Percentiles rank a stretch among this genome's conserved stretches.
Conservation (phyloP, 352 stramenopile species). For the Pythium oligandrum region DNA sequence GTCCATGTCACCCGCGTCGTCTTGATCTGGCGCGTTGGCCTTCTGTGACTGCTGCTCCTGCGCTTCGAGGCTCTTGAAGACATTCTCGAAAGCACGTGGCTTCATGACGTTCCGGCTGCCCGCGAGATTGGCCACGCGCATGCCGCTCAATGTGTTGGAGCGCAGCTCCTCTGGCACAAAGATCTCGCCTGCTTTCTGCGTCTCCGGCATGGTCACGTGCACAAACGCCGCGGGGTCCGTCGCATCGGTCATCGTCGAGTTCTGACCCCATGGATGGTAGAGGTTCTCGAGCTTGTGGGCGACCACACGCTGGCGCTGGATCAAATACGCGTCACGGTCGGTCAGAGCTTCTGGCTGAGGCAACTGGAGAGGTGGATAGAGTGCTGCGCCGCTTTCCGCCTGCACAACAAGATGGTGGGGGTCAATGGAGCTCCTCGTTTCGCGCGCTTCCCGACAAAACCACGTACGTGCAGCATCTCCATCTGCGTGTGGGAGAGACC, state of each 20-base stretch:
- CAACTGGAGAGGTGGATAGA: constrained; percentile 61
- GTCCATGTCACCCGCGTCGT: constrained; percentile 53
- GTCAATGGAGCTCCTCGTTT: too few relatives aligned
- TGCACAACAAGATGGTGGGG: too few relatives aligned
- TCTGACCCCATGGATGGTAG: constrained; percentile 55
- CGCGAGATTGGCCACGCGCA: constrained; percentile 18
- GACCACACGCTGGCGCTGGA: constrained; percentile 61
- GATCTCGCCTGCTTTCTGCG: constrained; percentile 44
- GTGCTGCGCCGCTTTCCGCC: constrained; percentile 35
- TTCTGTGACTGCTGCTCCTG: constrained; percentile 59
- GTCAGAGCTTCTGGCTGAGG: constrained; percentile 53
- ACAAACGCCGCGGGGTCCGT: constrained; percentile 43
- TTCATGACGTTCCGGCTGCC: constrained; percentile 47
- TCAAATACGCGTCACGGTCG: constrained; percentile 57
- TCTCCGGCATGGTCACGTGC: constrained; percentile 58
- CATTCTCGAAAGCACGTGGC: constrained; percentile 57
- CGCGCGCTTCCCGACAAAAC: too few relatives aligned
- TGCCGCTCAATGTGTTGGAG: constrained; percentile 48
- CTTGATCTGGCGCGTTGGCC: constrained; percentile 33
- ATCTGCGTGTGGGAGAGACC: constrained; percentile 66
- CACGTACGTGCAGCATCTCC: constrained; percentile 56
- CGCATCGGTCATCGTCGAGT: constrained; percentile 22
- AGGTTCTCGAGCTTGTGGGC: constrained; percentile 65
- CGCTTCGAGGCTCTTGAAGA: constrained; percentile 65
- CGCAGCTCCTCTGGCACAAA: constrained; percentile 63